Percentiles rank a stretch among this genome's conserved stretches.
These are phyloP conservation scores for Tetradesmus lagerheimii DNA, from an alignment of 139 green algal genomes.

Conservation along the genomic window DNA sequence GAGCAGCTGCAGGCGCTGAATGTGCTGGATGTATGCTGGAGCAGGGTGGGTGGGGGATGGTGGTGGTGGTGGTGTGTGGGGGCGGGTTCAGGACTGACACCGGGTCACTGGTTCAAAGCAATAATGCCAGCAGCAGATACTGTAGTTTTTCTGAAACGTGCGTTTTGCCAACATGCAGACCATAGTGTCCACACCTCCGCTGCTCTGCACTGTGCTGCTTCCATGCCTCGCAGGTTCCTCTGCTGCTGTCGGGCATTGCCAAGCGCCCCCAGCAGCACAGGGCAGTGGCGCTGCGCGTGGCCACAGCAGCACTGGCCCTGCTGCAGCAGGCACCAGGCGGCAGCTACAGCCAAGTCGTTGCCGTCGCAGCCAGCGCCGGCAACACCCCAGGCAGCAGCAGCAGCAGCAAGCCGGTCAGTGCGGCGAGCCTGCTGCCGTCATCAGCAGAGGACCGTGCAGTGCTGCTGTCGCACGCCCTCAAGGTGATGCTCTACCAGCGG, in stretches of 20 bases:
- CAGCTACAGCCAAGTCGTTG: not conserved
- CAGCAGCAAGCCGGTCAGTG: not conserved
- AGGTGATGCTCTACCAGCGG: constrained; percentile 82
- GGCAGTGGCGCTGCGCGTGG: constrained; percentile 77
- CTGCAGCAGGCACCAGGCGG: constrained; percentile 44
- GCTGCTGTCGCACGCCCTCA: constrained; percentile 74
- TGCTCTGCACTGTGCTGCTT: not conserved
- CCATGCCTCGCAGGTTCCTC: constrained; percentile 61
- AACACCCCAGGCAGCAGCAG: not conserved
- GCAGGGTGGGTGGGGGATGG: too few species aligned
- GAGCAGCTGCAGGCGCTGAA: not conserved
- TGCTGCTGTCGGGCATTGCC: constrained; percentile 66
- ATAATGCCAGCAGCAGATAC: too few species aligned
- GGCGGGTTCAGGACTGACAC: too few species aligned
- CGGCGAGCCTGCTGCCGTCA: constrained; percentile 10
- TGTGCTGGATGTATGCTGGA: too few species aligned
- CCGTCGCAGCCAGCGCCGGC: not conserved
- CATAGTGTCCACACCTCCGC: too few species aligned
- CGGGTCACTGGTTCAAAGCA: too few species aligned
- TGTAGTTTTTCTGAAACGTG: too few species aligned
- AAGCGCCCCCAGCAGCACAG: constrained; percentile 61
- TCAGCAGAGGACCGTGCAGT: constrained; percentile 20
- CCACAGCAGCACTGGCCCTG: constrained; percentile 51
- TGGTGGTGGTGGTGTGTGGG: too few species aligned
- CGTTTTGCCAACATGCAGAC: too few species aligned